Base-by-base conservation (phyloP, 2,329 filamentous ascomycete genomes). In the Bimuria novae-zelandiae region DNA sequence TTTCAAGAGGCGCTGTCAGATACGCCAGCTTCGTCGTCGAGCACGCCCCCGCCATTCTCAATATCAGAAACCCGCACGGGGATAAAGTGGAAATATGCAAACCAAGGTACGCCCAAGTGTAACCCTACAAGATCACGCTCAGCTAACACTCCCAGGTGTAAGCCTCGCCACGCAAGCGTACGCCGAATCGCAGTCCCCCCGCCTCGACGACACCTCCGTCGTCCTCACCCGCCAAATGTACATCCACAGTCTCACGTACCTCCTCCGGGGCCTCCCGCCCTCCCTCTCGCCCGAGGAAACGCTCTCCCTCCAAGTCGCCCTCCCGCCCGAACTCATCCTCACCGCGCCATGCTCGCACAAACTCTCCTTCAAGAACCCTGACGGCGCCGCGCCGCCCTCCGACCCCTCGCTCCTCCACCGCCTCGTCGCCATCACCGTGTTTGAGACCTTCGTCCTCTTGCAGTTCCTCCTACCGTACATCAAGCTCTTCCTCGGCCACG, bases 391-490 rank as follows among this genome's bases (percentile, higher is more conserved):
- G 3, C 45, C 60, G 11, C 48, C 58, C 10, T 59, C 56, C 41
- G 55, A 70, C 16, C 60, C 65, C 32, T 85, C 84, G 0, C 67
- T 86, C 11, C 70, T 89, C 14, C 86, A 88, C 65, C 80, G 82
- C 23, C 69, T 79, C 3, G 79, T 87, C 0, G 84, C 85, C 4
- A 76, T 77, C 16, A 67, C 76, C 1, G 83, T 88, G 7, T 72
- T 88, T 41, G 79, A 83, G 29, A 49, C 85, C 1, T 84, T 89
- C 59, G 68, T 89, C 4, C 59, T 87, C 7, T 51, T 84, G 22
- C 83, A 86, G 48, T 78, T 88, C 42, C 56, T 88, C 14, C 69
- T 87, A 10, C 86, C 87, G 1, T 88, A 87, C 62, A 64, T 86
- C 27, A 79, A 83, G 57, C 62, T 80, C 4, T 68, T 88, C 11